Base-by-base conservation (phyloP, 73 alveolate species). In the Tetrahymena borealis region DNA sequence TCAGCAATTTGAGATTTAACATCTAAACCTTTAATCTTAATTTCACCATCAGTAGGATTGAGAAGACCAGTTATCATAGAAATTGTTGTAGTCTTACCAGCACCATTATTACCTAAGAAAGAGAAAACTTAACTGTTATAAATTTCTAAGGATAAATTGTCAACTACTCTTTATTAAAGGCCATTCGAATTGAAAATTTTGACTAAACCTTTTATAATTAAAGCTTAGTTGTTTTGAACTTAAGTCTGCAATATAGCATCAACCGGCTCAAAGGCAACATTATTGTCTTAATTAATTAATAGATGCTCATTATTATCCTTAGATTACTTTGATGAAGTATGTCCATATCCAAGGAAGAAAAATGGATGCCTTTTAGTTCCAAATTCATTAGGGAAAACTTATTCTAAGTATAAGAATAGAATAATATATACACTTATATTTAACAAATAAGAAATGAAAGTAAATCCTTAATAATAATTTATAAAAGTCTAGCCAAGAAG, bases 61-160 rank as follows among this genome's bases (percentile, higher is more conserved):
- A 95, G 32, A 35, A 97, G 91, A 3, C 99, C 99, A 7, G 99
- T 96, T 11, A 97, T 90, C 97, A 98, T 97, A 24, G 98, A 94
- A 91, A 99, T 98, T 31, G 99, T 98, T 6, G 99, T 97, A 7
- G 99, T 97, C 94, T 99, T 99, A 33, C 99, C 99, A 33, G 99
- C 99, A 1, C 99, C 99, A 91, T 99, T 99, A 94, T 99, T 99
- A 31, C 99, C 99, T 33, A 99, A 96, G 79, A 99, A 95, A 8
- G 99, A 99, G 93, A 98, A 96, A 4, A 99, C 98, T 93, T 99
- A 97, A 32, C 99, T 97, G 32, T 96, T 94, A 94, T 97, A 98
- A 92, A 98, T 97, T 28, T 98, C 96, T 41, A 99, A 38, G 20
- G 90, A 77, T 38, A 92, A 85, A 92, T 92, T 79, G 18, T 79